A percentile compares a stretch with the other conserved stretches of the same genome.
These are phyloP conservation scores for Gossypioides kirkii DNA, from an alignment of 345 rosid species.

Conservation along the genomic window DNA sequence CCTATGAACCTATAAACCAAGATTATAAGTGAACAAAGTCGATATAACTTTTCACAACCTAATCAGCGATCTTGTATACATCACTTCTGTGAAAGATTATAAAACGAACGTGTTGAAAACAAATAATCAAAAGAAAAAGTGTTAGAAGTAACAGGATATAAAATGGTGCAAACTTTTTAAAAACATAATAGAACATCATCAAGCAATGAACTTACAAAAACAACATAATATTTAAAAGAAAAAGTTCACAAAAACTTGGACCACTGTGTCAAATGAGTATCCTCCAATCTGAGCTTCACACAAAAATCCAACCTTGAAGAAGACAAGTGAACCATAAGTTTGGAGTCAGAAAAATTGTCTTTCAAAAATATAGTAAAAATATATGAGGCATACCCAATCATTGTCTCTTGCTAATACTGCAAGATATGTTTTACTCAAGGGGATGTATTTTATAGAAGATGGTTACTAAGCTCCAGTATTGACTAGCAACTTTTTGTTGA, in stretches of 20 bases:
- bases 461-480: constrained; percentile 84
- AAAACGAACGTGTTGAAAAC: too few relatives aligned
- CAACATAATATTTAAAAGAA: constrained; percentile 10
- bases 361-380: constrained; percentile 6
- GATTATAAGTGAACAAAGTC: too few relatives aligned
- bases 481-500: constrained; percentile 84
- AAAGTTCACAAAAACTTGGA: constrained; percentile 38
- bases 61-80: too few relatives aligned
- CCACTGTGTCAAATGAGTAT: constrained; percentile 70
- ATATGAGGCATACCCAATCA: constrained; percentile 76
- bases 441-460: constrained; percentile 88
- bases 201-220: background rate
- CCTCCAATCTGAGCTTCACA: constrained; percentile 97
- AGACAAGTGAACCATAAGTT: constrained; percentile 25
- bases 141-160: constrained; percentile 8
- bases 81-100: too few relatives aligned
- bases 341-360: constrained; percentile 5
- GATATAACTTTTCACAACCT: too few relatives aligned
- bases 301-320: constrained; percentile 85
- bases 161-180: constrained; percentile 16
- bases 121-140: too few relatives aligned
- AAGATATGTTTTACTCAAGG: constrained; percentile 88
- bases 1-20: too few relatives aligned
- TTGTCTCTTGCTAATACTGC: constrained; percentile 84
- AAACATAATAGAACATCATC: background rate